phyloP scores from a whole-genome alignment of 2,329 filamentous ascomycete species.

The Sclerotinia glacialis region DNA sequence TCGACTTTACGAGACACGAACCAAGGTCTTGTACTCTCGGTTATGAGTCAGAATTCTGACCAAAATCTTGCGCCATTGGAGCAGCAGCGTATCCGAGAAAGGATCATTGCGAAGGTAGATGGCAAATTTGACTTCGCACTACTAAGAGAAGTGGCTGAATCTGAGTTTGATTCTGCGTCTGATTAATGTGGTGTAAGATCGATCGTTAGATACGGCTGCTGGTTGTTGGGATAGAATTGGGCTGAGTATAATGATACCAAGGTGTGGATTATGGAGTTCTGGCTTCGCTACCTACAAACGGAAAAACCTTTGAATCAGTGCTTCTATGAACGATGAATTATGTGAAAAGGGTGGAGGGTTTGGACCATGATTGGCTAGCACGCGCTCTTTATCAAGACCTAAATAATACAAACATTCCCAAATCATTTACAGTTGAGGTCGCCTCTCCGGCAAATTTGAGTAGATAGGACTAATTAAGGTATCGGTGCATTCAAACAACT shows the following conservation, averaged over 20 bases:
- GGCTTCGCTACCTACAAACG: background rate
- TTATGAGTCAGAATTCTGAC: constrained; percentile 38
- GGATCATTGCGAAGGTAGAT: constrained; percentile 36
- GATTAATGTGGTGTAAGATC: constrained; percentile 28
- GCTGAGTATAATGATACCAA: background rate
- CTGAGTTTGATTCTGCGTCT: constrained; percentile 36
- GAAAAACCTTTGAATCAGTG: background rate
- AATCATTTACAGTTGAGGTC: background rate
- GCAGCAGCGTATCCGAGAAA: constrained; percentile 33
- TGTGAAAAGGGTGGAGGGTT: background rate
- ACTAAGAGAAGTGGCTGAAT: constrained; percentile 35
- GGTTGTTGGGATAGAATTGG: background rate
- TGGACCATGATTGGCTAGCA: background rate
- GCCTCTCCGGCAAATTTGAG: background rate
- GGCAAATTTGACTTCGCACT: constrained; percentile 41
- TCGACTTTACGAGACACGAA: constrained; percentile 40
- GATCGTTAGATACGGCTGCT: background rate
- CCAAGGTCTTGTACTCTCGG: constrained; percentile 37
- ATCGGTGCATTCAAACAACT: background rate
- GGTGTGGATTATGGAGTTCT: background rate
- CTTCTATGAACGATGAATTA: background rate
- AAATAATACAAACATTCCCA: background rate
- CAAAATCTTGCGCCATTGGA: constrained; percentile 34
- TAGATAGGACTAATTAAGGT: background rate
- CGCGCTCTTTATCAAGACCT: background rate